phyloP scores from a whole-genome alignment of 2,329 filamentous ascomycete species.

The Zalaria obscura region DNA sequence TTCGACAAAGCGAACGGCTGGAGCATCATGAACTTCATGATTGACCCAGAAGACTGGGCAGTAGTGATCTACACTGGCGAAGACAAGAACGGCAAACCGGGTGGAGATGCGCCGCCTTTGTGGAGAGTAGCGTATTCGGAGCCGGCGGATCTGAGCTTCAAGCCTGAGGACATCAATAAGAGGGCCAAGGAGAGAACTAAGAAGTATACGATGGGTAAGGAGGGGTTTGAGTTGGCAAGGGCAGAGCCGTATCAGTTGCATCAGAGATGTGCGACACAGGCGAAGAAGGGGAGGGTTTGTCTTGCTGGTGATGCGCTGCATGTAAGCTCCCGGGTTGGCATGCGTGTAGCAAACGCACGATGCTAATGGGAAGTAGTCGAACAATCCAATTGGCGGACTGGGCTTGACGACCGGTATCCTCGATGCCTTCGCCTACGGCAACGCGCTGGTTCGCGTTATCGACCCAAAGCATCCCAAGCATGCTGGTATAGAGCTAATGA shows the following conservation, averaged over 20 bases:
- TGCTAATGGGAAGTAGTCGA: constrained; percentile 1
- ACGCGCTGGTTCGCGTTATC: constrained; percentile 5
- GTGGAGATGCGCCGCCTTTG: not conserved
- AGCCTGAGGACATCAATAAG: too few relatives aligned
- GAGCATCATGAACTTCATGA: constrained; percentile 7
- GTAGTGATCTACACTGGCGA: constrained; percentile 7
- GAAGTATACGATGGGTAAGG: too few relatives aligned
- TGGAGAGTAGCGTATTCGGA: constrained; percentile 1
- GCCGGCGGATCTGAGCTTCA: not conserved
- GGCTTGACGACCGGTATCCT: constrained; percentile 6
- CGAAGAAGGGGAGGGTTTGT: too few relatives aligned
- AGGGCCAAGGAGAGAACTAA: too few relatives aligned
- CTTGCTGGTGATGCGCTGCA: too few relatives aligned
- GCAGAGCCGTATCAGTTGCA: too few relatives aligned
- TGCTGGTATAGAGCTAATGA: not conserved
- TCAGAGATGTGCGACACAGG: too few relatives aligned
- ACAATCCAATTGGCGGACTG: constrained; percentile 7
- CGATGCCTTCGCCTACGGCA: constrained; percentile 5
- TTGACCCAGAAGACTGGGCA: constrained; percentile 9
- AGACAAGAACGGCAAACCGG: too few relatives aligned
- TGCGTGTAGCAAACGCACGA: not conserved
- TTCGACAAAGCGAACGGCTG: constrained; percentile 5
- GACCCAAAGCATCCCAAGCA: constrained; percentile 1
- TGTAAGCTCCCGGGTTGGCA: too few relatives aligned
- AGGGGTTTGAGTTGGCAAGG: too few relatives aligned